Percentiles rank a stretch among this genome's conserved stretches.
These are phyloP conservation scores for Arthrobotrys sphaeroides DNA, from an alignment of 2,329 filamentous ascomycete species.

Conservation along the genomic window DNA sequence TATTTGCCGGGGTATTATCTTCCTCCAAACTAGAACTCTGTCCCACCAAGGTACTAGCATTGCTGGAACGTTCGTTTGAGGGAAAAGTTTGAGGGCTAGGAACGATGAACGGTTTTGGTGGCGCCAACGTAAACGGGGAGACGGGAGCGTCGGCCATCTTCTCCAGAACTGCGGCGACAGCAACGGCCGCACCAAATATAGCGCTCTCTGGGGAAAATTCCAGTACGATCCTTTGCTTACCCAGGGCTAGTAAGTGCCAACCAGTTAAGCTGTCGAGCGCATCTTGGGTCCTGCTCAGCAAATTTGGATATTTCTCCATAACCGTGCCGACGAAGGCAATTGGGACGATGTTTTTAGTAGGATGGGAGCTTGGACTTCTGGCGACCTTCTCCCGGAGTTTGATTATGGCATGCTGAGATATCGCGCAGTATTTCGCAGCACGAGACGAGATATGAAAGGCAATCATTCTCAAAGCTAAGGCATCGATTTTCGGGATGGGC, in stretches of 20 bases:
- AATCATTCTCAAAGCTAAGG: constrained; percentile 19
- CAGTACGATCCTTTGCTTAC: constrained; percentile 23
- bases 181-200: constrained; percentile 45
- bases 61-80: constrained; percentile 44
- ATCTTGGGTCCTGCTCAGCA: constrained; percentile 29
- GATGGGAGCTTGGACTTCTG: constrained; percentile 3
- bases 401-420: constrained; percentile 44
- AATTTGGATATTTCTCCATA: constrained; percentile 44
- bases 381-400: constrained; percentile 24
- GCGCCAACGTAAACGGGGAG: constrained; percentile 3
- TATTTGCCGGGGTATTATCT: constrained; percentile 22
- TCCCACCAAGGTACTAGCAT: constrained; percentile 40
- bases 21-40: constrained; percentile 5
- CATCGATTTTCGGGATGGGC: constrained; percentile 9
- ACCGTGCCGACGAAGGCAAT: constrained; percentile 48
- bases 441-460: constrained; percentile 42
- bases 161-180: constrained; percentile 32
- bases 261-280: constrained; percentile 28
- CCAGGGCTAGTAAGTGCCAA: background rate
- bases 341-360: constrained; percentile 19
- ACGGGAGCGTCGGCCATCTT: constrained; percentile 2
- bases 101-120: background rate
- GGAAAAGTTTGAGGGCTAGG: background rate
- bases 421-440: constrained; percentile 45
- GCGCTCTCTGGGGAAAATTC: constrained; percentile 46